Percentiles rank a stretch among this genome's conserved stretches.
Evolutionary conservation across 148 eudicot species (phyloP).

Genomic region (Linanthus parryae): DNA sequence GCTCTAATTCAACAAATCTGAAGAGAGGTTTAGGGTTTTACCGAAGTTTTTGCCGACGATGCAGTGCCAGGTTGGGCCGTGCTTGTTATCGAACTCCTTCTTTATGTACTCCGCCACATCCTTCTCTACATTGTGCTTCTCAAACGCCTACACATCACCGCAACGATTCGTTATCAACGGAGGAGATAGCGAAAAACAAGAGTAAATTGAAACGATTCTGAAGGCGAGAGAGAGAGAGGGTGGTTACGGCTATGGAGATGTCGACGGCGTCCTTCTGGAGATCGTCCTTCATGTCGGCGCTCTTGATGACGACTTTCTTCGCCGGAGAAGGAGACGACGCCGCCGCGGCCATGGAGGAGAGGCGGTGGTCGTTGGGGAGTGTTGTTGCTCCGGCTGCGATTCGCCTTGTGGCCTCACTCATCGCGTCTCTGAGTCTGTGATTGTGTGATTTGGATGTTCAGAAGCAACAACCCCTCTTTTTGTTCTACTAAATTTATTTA

Average conservation of each 20-base stretch:
- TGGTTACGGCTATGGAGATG: conserved; percentile 40
- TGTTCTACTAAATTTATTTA: too few relatives aligned
- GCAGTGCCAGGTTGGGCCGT: conserved; percentile 94
- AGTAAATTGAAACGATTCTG: neutral
- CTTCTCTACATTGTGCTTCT: conserved; percentile 78
- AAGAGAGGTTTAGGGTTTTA: too few relatives aligned
- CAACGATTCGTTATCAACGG: too few relatives aligned
- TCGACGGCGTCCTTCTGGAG: conserved; percentile 80
- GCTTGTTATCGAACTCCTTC: conserved; percentile 86
- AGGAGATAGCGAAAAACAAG: too few relatives aligned
- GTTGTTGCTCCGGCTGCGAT: conserved; percentile 11
- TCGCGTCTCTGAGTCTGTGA: too few relatives aligned
- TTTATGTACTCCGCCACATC: conserved; percentile 89
- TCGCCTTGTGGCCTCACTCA: conserved; percentile 11
- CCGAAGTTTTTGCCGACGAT: conserved; percentile 95
- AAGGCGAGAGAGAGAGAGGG: conserved; percentile 3
- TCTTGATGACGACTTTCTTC: conserved; percentile 57
- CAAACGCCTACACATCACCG: conserved; percentile 51
- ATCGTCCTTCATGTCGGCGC: conserved; percentile 82
- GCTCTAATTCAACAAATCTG: too few relatives aligned
- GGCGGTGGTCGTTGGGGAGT: conserved; percentile 42
- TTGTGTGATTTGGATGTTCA: too few relatives aligned
- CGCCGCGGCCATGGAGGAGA: conserved; percentile 34
- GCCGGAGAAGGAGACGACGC: too few relatives aligned
- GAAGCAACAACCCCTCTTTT: too few relatives aligned